These are phyloP conservation scores for Apiotrichum mycotoxinovorans DNA, from an alignment of 1,284 basidiomycete species.

Conservation along the genomic window DNA sequence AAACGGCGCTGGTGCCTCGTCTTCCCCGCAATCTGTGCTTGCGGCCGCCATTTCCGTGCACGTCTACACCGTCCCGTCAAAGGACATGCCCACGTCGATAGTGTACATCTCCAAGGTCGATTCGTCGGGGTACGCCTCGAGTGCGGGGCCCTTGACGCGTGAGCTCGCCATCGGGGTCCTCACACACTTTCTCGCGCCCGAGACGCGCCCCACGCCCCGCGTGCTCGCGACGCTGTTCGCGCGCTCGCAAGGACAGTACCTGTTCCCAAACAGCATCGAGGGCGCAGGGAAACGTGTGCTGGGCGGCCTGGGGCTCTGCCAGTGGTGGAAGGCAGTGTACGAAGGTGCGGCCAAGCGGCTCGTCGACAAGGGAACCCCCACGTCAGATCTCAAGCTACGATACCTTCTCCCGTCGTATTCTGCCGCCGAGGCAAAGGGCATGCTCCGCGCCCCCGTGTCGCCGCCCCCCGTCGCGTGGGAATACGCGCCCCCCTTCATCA, in stretches of 20 bases:
- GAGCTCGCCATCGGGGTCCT: conserved; percentile 67
- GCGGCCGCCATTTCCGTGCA: conserved; percentile 77
- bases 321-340: conserved; percentile 84
- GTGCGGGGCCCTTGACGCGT: conserved; percentile 61
- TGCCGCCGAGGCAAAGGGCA: conserved; percentile 64
- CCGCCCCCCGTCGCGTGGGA: conserved; percentile 34
- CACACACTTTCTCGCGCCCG: conserved; percentile 64
- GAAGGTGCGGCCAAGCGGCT: conserved; percentile 56
- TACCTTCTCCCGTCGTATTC: conserved; percentile 72
- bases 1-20: neutral
- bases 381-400: conserved; percentile 42
- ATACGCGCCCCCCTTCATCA: conserved; percentile 32
- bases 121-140: conserved; percentile 68
- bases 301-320: conserved; percentile 74
- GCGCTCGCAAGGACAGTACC: conserved; percentile 82
- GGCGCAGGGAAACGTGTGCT: conserved; percentile 67
- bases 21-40: conserved; percentile 40
- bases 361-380: conserved; percentile 20
- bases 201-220: conserved; percentile 58
- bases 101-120: conserved; percentile 94
- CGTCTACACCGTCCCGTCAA: conserved; percentile 62
- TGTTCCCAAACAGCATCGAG: conserved; percentile 87
- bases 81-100: conserved; percentile 55
- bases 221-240: conserved; percentile 88
- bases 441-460: conserved; percentile 53